Evolutionary conservation across 75 land plant species (phyloP), one percentile per base, ranked within the genome.

Genomic region (Cryptomeria japonica): DNA sequence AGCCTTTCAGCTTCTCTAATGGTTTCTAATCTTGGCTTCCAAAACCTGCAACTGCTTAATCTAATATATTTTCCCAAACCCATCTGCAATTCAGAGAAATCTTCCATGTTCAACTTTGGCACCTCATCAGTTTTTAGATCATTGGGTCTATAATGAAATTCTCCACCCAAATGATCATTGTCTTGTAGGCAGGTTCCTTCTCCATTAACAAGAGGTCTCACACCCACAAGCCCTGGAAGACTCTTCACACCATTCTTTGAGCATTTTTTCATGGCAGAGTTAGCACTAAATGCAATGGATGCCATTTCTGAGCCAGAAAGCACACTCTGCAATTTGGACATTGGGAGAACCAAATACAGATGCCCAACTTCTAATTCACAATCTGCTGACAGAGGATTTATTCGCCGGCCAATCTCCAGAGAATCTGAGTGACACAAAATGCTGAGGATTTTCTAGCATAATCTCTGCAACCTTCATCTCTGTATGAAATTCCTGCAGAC

Each of bases 21-120:
- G 16, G 96, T 95, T 75, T 93, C 94, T 87, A 95, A 87, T 5
- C 86, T 86, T 18, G 96, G 96, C 86, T 86, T 89, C 96, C 94
- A 92, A 36, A 94, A 95, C 83, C 94, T 91, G 37, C 96, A 91
- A 28, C 84, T 36, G 11, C 88, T 56, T 85, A 88, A 84, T 78
- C 89, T 90, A 2, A 58, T 19, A 83, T 90, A 88, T 87, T 41
- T 93, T 22, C 47, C 79, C 88, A 86, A 86, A 68, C 85, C 83
- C 70, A 64, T 64, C 31, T 64, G 70, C 47, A 84, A 79, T 37
- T 42, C 28, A 2, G 70, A 31, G 38, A 39, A 88, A 15, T 46
- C 88, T n/a, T 87, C 93, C 28, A 86, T 39, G 28, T 84, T 91
- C 11, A 77, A 87, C 76, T 89, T 88, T 88, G 72, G 51, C 88